Evolutionary conservation across 495 filamentous ascomycete species (phyloP).

Genomic region (Filosporella fistucella): DNA sequence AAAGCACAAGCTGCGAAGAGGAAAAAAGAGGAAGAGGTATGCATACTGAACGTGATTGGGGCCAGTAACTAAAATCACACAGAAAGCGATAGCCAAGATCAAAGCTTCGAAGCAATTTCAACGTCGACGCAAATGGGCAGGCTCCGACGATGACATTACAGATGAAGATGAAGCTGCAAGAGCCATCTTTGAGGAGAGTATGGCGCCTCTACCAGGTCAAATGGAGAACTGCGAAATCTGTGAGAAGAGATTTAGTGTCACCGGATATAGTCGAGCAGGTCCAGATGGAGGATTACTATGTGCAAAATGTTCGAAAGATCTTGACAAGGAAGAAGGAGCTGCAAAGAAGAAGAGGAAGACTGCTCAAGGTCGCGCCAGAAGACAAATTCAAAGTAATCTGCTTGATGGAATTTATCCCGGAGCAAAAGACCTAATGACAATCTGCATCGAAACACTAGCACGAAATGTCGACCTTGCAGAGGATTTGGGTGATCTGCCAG

Average conservation of each 20-base stretch:
- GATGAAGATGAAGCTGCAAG: slow-evolving; percentile 44
- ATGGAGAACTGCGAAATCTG: slow-evolving; percentile 85
- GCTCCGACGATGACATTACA: slow-evolving; percentile 40
- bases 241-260: slow-evolving; percentile 88
- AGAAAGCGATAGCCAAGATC: slow-evolving; percentile 63
- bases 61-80: slow-evolving; percentile 33
- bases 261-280: slow-evolving; percentile 79
- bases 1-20: slow-evolving; percentile 26
- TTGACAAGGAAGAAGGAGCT: slow-evolving; percentile 58
- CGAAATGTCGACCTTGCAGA: slow-evolving; percentile 78
- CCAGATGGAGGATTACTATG: slow-evolving; percentile 82
- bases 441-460: slow-evolving; percentile 82
- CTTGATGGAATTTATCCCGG: slow-evolving; percentile 73
- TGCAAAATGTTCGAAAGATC: slow-evolving; percentile 74
- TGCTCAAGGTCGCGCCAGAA: slow-evolving; percentile 46
- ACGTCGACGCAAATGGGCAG: slow-evolving; percentile 30
- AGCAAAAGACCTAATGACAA: slow-evolving; percentile 66
- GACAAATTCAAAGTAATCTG: slow-evolving; percentile 71
- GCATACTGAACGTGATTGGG: not conserved
- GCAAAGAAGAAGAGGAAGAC: slow-evolving; percentile 51
- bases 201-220: slow-evolving; percentile 72
- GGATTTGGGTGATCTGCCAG: slow-evolving; percentile 75
- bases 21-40: slow-evolving; percentile 29
- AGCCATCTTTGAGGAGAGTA: slow-evolving; percentile 55
- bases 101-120: slow-evolving; percentile 72